Percentiles rank a stretch among this genome's conserved stretches.
These are phyloP conservation scores for Gymnopilus dilepis DNA, from an alignment of 768 basidiomycete genomes.

Conservation along the genomic window DNA sequence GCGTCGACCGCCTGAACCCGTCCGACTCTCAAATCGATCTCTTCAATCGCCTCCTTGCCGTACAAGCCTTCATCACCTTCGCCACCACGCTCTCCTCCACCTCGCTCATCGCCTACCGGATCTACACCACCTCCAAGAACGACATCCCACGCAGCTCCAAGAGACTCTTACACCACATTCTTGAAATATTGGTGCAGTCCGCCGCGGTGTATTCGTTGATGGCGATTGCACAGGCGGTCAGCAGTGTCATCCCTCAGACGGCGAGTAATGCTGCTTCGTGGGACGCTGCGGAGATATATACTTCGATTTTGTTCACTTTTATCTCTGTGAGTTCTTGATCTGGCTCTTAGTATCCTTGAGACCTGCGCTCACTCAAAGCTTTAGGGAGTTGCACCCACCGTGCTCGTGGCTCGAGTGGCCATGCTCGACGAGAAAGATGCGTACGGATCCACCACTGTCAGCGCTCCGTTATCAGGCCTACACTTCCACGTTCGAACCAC, in stretches of 20 bases:
- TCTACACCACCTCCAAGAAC: not conserved
- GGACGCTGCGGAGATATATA: not conserved
- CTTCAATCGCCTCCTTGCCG: not conserved
- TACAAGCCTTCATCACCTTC: not conserved
- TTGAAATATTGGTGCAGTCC: not conserved
- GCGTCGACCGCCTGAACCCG: not conserved
- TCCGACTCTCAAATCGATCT: not conserved
- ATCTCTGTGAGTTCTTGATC: not conserved
- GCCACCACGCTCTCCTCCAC: not conserved
- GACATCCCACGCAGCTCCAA: not conserved
- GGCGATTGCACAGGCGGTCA: not conserved
- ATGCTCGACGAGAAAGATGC: not conserved
- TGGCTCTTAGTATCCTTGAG: too few relatives aligned
- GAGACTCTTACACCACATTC: not conserved
- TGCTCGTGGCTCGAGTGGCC: not conserved
- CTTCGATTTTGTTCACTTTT: not conserved
- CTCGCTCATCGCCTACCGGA: not conserved
- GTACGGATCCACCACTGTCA: not conserved
- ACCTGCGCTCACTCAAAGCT: not conserved
- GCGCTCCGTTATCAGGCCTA: not conserved
- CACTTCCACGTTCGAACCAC: not conserved
- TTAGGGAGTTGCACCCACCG: not conserved
- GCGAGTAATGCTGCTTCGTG: not conserved
- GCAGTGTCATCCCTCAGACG: not conserved
- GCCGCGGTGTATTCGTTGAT: not conserved